Base-by-base conservation (phyloP, 352 stramenopile species). In the Phytopythium aichiense region DNA sequence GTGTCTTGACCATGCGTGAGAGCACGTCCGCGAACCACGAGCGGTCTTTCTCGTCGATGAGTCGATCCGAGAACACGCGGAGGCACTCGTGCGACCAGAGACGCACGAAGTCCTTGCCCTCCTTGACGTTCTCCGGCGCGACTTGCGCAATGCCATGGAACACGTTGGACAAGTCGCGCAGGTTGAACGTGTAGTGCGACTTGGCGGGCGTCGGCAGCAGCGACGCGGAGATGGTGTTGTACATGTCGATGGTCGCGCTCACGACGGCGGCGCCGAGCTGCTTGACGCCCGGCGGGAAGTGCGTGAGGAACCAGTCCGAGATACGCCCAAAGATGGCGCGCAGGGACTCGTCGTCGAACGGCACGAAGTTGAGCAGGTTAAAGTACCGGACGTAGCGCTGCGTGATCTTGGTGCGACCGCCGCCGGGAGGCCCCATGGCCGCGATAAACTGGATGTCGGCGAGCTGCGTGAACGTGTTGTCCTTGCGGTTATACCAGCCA, bases 141-240 rank as follows among this genome's bases (percentile, higher is more conserved):
- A 81, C 88, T 59, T 96, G 91, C 2, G 88, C 81, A 31, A 98
- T 89, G 7, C 92, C 92, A 54, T 97, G 91, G 63, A 98, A 97
- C 4, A 98, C 91, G 65, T 98, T 98, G 58, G 84, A 94, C 38
- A 98, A 68, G 65, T 98, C 92, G 9, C 93, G 86, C 18, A 98
- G 70, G 61, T 98, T 98, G 73, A 98, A 98, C 18, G 92, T 98
- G 67, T 98, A 98, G 65, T 98, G 93, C 4, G 84, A 96, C 72
- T 98, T 98, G 42, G 85, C 79, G 1, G 93, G 93, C n/a, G 93
- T 98, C 28, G 93, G 92, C 25, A 98, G 43, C n/a, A 98, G 67
- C 46, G 87, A 91, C 3, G 87, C 73, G 2, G 87, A 89, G 42
- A 98, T 97, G 15, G 74, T 85, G 66, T 97, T 92, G 79, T 98